Conservation (phyloP, 129 eudicot species). For the Cynara cardunculus region DNA sequence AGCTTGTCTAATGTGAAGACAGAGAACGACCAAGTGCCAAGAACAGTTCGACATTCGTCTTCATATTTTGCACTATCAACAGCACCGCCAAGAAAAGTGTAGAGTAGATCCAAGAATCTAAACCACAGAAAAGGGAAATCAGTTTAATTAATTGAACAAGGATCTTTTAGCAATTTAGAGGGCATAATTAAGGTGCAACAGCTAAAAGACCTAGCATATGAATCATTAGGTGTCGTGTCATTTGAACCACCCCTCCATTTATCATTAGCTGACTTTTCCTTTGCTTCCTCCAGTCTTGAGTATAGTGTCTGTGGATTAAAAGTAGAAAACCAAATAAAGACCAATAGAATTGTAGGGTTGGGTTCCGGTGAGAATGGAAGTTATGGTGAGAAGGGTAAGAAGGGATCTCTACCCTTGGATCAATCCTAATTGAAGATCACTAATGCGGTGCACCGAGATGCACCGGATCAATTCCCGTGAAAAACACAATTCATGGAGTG, state of each 20-base stretch:
- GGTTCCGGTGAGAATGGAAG: too few relatives aligned
- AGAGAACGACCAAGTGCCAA: constrained; percentile 82
- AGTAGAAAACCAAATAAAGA: not conserved
- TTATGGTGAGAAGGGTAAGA: too few relatives aligned
- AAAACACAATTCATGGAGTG: too few relatives aligned
- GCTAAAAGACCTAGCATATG: constrained; percentile 60
- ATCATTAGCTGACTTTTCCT: constrained; percentile 63
- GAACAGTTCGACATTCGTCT: constrained; percentile 88
- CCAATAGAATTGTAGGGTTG: not conserved
- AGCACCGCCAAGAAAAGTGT: constrained; percentile 69
- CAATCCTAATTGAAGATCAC: too few relatives aligned
- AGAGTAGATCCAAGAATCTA: constrained; percentile 76
- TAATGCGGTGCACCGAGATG: too few relatives aligned
- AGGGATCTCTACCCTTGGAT: too few relatives aligned
- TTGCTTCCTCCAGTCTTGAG: constrained; percentile 77
- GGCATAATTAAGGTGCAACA: not conserved
- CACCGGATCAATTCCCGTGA: too few relatives aligned
- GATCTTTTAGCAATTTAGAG: constrained; percentile 12
- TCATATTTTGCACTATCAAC: constrained; percentile 82
- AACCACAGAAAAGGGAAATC: constrained; percentile 14
- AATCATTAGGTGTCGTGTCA: constrained; percentile 50
- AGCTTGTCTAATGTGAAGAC: constrained; percentile 94
- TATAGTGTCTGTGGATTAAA: constrained; percentile 54
- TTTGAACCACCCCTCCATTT: constrained; percentile 68
- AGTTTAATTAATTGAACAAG: constrained; percentile 8